Evolutionary conservation across 176 grass and related monocot species (phyloP).

Genomic region (Musa schizocarpa): DNA sequence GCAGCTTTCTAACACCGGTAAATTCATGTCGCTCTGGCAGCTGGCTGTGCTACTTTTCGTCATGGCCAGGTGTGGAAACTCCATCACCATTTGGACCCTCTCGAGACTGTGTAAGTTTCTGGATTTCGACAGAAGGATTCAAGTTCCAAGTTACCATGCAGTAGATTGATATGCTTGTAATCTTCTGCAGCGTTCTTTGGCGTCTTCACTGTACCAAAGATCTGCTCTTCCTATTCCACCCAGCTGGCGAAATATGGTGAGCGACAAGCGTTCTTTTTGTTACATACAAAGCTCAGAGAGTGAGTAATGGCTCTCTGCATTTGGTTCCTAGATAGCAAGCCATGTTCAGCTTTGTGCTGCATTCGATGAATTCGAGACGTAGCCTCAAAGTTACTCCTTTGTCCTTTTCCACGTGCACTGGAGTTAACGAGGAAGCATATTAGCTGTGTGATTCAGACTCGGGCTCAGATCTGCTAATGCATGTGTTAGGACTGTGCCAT

Average conservation of each 20-base stretch:
- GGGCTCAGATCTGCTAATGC: neutral
- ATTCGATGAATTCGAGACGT: neutral
- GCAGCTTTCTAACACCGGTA: neutral
- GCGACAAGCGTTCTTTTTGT: constrained; percentile 13
- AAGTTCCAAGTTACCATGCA: neutral
- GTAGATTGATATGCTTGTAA: neutral
- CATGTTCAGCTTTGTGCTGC: neutral
- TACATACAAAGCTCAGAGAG: neutral
- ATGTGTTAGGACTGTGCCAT: neutral
- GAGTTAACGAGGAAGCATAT: constrained; percentile 2
- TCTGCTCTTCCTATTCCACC: constrained; percentile 88
- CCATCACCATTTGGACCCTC: constrained; percentile 72
- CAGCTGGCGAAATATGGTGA: constrained; percentile 86
- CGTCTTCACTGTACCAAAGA: constrained; percentile 86
- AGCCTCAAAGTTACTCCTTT: neutral
- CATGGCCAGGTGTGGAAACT: constrained; percentile 86
- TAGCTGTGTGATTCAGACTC: neutral
- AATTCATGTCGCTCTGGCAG: constrained; percentile 43
- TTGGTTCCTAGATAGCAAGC: too few species aligned
- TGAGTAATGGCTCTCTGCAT: neutral
- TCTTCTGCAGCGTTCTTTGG: constrained; percentile 63
- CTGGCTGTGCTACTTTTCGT: constrained; percentile 85
- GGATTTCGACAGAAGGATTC: neutral
- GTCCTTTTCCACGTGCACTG: neutral
- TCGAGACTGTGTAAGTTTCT: constrained; percentile 60